Base-by-base conservation (phyloP, 306 rosid genomes). In the Senna siamea region DNA sequence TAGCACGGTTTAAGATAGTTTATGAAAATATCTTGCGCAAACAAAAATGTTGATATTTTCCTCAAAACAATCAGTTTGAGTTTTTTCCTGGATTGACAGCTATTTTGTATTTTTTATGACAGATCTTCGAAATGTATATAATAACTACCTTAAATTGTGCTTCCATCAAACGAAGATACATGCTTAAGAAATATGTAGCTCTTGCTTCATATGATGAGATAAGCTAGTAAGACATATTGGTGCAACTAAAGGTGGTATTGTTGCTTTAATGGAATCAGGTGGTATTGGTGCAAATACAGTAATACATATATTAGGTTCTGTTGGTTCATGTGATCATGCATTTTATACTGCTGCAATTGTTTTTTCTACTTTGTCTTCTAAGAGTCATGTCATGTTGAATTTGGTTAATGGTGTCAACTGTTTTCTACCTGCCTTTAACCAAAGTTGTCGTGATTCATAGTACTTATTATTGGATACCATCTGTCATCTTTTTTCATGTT, bases 331-430 rank as follows among this genome's bases (percentile, higher is more conserved):
- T 44, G 41, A 26, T 66, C 56, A 26, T 66, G n/a, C 72, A 46
- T 23, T 44, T 14, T 66, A 12, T 0, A 32, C 34, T 66, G 55
- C 30, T 66, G 8, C n/a, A 23, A 2, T 13, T 66, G 56, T 14
- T 26, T 44, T 66, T 23, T 19, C 32, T 18, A 11, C 18, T 0
- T 15, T 38, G 69, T 40, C 19, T 63, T 63, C 11, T 40, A 20
- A 7, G 34, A 11, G 34, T 40, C 35, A 63, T 38, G 9, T 62
- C 44, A 11, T 6, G 35, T 5, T 20, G 51, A 62, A 7, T 43
- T 50, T 44, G 53, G 69, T 18, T 75, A 77, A 43, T 30, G 41
- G 19, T 18, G 18, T 41, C 47, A 55, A 35, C 66, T 73, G 44
- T 68, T 78, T 13, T 43, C 70, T 63, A 17, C 52, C 46, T 20